Evolutionary conservation across 805 yeast species (phyloP), one percentile per base, ranked within the genome.

Genomic region (Cephaloascus albidus): DNA sequence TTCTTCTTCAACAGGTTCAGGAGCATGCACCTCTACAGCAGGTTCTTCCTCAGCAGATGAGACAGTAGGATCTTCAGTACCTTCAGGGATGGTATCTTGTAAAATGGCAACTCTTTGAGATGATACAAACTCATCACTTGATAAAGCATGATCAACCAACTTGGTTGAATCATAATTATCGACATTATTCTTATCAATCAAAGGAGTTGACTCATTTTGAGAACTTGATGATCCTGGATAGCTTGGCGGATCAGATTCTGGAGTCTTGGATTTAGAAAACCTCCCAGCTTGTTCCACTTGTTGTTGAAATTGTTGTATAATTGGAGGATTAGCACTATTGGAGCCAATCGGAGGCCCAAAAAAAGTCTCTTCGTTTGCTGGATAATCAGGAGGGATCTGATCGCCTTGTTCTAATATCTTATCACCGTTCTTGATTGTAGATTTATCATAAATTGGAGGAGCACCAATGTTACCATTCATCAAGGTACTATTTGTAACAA

Each of bases 361-460:
- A 46, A 80, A 80, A 20, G 76, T 78, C 36, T 72, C 65, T 45
- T 78, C 84, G 4, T 75, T 78, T 16, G 63, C 72, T 1, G 85
- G 85, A 50, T 82, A 82, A 15, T 66, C 61, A 3, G 90, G 90
- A 15, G 89, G 89, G 33, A 82, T 55, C 35, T 72, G 80, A 44
- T 81, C 89, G 3, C 89, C 89, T 52, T 74, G 77, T 47, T 78
- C 89, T 40, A 83, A 59, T 3, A 83, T 60, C 18, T 72, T 65
- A 48, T 82, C 87, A 18, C 54, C 58, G 28, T 44, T 49, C 20
- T 56, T 56, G 36, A 50, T 51, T 10, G 43, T 37, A 37, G 61
- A 62, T 40, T 57, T 58, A 2, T 72, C 73, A 46, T 65, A 67
- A 2, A 69, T 57, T 4, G 72, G 72, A 4, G 72, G 72, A 12